These are phyloP conservation scores for Amyloporia xantha DNA, from an alignment of 768 basidiomycete species.

Conservation along the genomic window DNA sequence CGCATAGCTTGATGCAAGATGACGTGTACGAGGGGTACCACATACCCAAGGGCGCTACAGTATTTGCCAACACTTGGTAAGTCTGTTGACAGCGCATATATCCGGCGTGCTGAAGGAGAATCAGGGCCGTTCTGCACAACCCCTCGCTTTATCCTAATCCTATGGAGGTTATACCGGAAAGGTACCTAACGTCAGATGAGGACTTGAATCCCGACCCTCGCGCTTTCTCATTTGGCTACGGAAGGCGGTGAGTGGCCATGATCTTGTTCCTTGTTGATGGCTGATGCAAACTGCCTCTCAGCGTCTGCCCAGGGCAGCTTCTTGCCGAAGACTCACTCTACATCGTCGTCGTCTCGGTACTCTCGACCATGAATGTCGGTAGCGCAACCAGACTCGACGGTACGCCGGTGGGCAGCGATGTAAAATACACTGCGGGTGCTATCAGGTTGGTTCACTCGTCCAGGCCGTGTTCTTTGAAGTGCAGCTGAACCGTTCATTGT, in stretches of 20 bases:
- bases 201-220: slow-evolving; percentile 1
- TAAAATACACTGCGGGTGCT: not conserved
- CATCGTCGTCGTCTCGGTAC: not conserved
- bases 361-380: not conserved
- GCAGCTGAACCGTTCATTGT: not conserved
- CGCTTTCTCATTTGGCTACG: slow-evolving; percentile 2
- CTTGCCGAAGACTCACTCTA: slow-evolving; percentile 3
- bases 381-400: not conserved
- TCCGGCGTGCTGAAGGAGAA: too few relatives aligned
- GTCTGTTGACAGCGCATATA: too few relatives aligned
- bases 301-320: slow-evolving; percentile 4
- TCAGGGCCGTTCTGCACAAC: slow-evolving; percentile 33
- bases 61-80: slow-evolving; percentile 1
- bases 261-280: too few relatives aligned
- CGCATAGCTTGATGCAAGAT: slow-evolving; percentile 20
- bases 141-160: slow-evolving; percentile 34
- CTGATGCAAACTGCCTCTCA: too few relatives aligned
- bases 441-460: slow-evolving; percentile 1
- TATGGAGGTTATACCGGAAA: slow-evolving; percentile 33
- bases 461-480: not conserved
- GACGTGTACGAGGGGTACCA: slow-evolving; percentile 22
- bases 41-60: slow-evolving; percentile 22
- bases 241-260: slow-evolving; percentile 4
- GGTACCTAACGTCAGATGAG: slow-evolving; percentile 24
- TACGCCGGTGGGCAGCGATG: not conserved